A percentile compares a stretch with the other conserved stretches of the same genome.
Evolutionary conservation across 257 asterid species (phyloP).

Genomic region (Jaltomata sinuosa): DNA sequence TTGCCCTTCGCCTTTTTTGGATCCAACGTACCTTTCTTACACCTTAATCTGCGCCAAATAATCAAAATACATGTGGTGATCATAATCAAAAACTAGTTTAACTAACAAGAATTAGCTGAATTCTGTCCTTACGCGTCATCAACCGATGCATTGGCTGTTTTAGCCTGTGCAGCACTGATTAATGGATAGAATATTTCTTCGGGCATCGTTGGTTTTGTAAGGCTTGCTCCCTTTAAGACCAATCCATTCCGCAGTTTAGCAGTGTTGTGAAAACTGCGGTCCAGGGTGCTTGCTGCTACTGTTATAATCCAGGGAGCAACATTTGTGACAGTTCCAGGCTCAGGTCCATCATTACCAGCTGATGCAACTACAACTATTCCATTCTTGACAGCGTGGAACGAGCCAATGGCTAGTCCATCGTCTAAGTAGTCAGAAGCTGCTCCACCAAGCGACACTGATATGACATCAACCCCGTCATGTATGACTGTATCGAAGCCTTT

Average conservation of each 20-base stretch:
- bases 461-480: constrained; percentile 62
- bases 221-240: constrained; percentile 28
- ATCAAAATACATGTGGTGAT: not conserved
- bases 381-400: constrained; percentile 50
- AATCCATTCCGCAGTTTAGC: constrained; percentile 24
- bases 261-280: constrained; percentile 19
- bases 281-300: constrained; percentile 66
- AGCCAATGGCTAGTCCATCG: constrained; percentile 41
- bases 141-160: constrained; percentile 11
- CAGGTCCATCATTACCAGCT: constrained; percentile 51
- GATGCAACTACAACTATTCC: constrained; percentile 46
- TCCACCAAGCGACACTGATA: constrained; percentile 62
- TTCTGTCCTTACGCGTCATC: constrained; percentile 30
- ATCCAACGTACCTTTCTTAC: constrained; percentile 31
- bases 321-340: constrained; percentile 25
- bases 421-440: not conserved
- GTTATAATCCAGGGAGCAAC: constrained; percentile 71
- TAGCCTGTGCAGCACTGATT: constrained; percentile 26
- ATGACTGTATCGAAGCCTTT: constrained; percentile 53
- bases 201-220: constrained; percentile 27
- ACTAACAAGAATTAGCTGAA: not conserved
- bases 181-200: constrained; percentile 18
- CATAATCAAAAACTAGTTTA: not conserved
- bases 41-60: constrained; percentile 27
- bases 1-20: constrained; percentile 39